phyloP scores from a whole-genome alignment of 2,329 filamentous ascomycete genomes.

The Gaeumannomyces tritici region DNA sequence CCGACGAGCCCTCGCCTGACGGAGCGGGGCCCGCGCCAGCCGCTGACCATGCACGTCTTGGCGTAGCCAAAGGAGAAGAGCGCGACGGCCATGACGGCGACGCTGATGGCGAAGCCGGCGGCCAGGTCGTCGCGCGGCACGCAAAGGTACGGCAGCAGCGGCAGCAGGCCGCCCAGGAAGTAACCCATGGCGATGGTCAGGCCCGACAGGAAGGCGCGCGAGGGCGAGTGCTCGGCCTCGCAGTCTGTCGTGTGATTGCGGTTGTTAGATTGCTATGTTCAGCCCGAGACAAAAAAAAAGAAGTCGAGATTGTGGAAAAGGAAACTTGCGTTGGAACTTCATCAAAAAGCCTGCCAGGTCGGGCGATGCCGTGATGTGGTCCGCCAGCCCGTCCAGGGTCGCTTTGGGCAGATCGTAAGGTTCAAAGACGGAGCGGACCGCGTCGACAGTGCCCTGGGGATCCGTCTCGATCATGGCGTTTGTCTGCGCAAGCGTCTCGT shows the following conservation, averaged over 20 bases:
- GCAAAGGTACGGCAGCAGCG: slow-evolving; percentile 58
- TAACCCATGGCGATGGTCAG: slow-evolving; percentile 57
- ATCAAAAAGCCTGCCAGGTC: slow-evolving; percentile 44
- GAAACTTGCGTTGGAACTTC: slow-evolving; percentile 32
- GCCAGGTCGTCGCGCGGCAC: slow-evolving; percentile 24
- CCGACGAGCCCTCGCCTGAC: slow-evolving; percentile 13
- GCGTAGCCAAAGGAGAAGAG: slow-evolving; percentile 52
- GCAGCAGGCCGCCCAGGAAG: slow-evolving; percentile 57
- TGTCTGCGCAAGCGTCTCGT: slow-evolving; percentile 29
- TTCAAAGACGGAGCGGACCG: slow-evolving; percentile 31
- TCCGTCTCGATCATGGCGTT: slow-evolving; percentile 24
- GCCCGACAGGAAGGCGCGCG: slow-evolving; percentile 40
- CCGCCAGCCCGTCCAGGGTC: slow-evolving; percentile 29
- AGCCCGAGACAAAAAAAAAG: neutral
- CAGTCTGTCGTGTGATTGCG: neutral
- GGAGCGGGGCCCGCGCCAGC: slow-evolving; percentile 5
- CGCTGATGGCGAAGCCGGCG: slow-evolving; percentile 44
- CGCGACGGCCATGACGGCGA: slow-evolving; percentile 48
- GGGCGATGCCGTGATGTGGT: slow-evolving; percentile 34
- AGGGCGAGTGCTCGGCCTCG: slow-evolving; percentile 28
- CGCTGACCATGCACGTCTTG: slow-evolving; percentile 36
- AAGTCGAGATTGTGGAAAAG: too few species aligned
- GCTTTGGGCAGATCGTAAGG: slow-evolving; percentile 28
- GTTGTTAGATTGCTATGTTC: neutral
- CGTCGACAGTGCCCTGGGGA: slow-evolving; percentile 28